Percentiles rank a stretch among this genome's conserved stretches.
phyloP scores from a whole-genome alignment of 345 rosid genomes.

The Erysimum cheiranthoides region DNA sequence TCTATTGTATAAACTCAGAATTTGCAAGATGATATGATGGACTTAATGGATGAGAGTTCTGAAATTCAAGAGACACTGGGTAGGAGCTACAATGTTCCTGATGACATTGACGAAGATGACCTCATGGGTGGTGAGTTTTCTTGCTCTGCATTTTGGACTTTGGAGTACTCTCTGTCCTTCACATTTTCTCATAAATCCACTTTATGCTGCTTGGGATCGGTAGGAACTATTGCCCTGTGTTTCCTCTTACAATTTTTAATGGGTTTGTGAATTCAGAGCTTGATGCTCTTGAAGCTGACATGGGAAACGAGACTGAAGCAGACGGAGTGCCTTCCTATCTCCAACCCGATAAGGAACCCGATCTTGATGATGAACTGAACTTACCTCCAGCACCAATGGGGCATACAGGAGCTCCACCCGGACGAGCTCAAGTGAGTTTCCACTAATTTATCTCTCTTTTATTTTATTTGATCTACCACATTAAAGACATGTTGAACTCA shows the following conservation, averaged over 20 bases:
- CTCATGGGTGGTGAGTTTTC: slow-evolving; percentile 87
- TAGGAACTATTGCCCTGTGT: slow-evolving; percentile 2
- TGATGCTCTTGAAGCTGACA: slow-evolving; percentile 95
- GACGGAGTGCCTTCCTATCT: slow-evolving; percentile 93
- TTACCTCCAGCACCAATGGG: slow-evolving; percentile 87
- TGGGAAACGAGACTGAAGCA: slow-evolving; percentile 90
- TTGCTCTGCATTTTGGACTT: not conserved
- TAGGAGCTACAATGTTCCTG: slow-evolving; percentile 92
- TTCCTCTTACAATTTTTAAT: slow-evolving; percentile 1
- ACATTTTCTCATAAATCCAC: not conserved
- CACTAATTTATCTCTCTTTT: not conserved
- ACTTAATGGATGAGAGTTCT: slow-evolving; percentile 91
- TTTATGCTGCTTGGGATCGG: not conserved
- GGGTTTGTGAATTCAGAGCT: slow-evolving; percentile 66
- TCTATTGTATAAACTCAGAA: slow-evolving; percentile 53
- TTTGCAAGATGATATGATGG: slow-evolving; percentile 99
- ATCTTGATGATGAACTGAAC: slow-evolving; percentile 72
- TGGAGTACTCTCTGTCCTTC: not conserved
- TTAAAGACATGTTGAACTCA: not conserved
- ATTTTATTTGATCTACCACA: not conserved
- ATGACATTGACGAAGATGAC: slow-evolving; percentile 97
- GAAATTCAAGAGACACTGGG: slow-evolving; percentile 98
- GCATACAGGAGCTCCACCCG: slow-evolving; percentile 56
- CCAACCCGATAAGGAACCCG: slow-evolving; percentile 88
- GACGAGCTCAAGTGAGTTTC: slow-evolving; percentile 71